Percentiles rank a stretch among this genome's conserved stretches.
Conservation (phyloP, 176 grass and related monocot genomes). For the Ananas comosus region DNA sequence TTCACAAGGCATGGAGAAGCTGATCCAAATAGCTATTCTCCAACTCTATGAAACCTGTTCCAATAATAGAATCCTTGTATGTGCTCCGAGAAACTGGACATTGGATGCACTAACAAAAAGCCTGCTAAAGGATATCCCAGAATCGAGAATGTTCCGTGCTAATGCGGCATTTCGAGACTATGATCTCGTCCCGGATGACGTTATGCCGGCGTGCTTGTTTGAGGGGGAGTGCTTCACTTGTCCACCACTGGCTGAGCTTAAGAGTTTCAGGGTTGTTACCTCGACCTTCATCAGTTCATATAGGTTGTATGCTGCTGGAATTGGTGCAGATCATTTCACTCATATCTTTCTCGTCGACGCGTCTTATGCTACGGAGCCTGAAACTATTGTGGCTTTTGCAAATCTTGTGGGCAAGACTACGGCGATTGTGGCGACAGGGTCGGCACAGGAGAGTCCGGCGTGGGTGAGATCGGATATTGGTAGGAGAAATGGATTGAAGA, state of each 20-base stretch:
- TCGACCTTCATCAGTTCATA: slow-evolving; percentile 25
- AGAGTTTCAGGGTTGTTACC: slow-evolving; percentile 17
- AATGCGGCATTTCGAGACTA: slow-evolving; percentile 33
- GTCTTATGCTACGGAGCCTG: slow-evolving; percentile 22
- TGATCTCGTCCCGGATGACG: slow-evolving; percentile 22
- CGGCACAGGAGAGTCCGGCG: background rate
- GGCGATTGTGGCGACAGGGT: slow-evolving; percentile 20
- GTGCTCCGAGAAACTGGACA: slow-evolving; percentile 21
- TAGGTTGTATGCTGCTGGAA: slow-evolving; percentile 19
- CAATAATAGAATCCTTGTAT: slow-evolving; percentile 19
- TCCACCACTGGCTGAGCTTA: slow-evolving; percentile 5
- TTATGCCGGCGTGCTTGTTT: slow-evolving; percentile 5
- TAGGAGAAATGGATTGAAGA: slow-evolving; percentile 17
- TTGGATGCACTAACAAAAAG: slow-evolving; percentile 12
- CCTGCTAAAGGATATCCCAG: background rate
- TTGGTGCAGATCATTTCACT: slow-evolving; percentile 27
- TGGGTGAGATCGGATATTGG: slow-evolving; percentile 28
- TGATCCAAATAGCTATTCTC: slow-evolving; percentile 17
- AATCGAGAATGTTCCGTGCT: slow-evolving; percentile 22
- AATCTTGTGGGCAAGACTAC: slow-evolving; percentile 23
- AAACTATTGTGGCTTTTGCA: slow-evolving; percentile 15
- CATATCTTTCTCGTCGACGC: slow-evolving; percentile 34
- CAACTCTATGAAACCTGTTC: background rate
- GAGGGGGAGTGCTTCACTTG: slow-evolving; percentile 23
- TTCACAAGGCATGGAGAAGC: background rate